phyloP scores from a whole-genome alignment of 495 filamentous ascomycete species.

The Aspergillus coremiiformis region DNA sequence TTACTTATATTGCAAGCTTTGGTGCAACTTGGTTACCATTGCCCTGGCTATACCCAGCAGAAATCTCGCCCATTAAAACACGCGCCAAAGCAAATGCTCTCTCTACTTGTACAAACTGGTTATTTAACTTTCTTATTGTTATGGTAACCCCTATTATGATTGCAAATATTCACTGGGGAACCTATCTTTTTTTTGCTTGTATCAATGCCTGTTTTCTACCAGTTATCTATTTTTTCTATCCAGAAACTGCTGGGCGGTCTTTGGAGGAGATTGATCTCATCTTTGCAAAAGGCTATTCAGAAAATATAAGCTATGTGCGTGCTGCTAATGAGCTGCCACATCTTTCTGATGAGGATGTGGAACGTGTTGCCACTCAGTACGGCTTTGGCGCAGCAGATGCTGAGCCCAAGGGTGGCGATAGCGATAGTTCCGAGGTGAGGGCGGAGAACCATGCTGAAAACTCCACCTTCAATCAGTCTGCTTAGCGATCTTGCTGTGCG shows the following conservation, averaged over 20 bases:
- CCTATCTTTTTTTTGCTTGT: conserved; percentile 57
- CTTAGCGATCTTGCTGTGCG: no score
- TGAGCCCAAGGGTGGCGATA: no score
- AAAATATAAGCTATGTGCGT: conserved; percentile 30
- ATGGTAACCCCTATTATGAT: conserved; percentile 40
- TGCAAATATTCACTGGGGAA: conserved; percentile 21
- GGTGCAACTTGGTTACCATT: conserved; percentile 32
- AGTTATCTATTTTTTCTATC: conserved; percentile 58
- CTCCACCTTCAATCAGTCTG: no score
- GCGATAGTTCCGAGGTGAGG: no score
- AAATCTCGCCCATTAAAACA: conserved; percentile 66
- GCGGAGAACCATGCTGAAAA: no score
- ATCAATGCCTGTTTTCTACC: conserved; percentile 63
- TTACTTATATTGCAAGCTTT: conserved; percentile 35
- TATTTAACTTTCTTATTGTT: conserved; percentile 42
- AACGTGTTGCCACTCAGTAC: conserved; percentile 20
- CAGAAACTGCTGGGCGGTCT: conserved; percentile 58
- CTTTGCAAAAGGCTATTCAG: conserved; percentile 36
- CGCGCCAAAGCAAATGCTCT: conserved; percentile 53
- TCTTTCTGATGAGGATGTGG: conserved; percentile 24
- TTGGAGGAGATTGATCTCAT: conserved; percentile 66
- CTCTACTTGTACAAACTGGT: conserved; percentile 41
- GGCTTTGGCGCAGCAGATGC: conserved; percentile 17
- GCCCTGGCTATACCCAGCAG: conserved; percentile 70
- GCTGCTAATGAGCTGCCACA: conserved; percentile 27